Evolutionary conservation across 2,329 filamentous ascomycete species (phyloP).

Genomic region (Nakataea oryzae): DNA sequence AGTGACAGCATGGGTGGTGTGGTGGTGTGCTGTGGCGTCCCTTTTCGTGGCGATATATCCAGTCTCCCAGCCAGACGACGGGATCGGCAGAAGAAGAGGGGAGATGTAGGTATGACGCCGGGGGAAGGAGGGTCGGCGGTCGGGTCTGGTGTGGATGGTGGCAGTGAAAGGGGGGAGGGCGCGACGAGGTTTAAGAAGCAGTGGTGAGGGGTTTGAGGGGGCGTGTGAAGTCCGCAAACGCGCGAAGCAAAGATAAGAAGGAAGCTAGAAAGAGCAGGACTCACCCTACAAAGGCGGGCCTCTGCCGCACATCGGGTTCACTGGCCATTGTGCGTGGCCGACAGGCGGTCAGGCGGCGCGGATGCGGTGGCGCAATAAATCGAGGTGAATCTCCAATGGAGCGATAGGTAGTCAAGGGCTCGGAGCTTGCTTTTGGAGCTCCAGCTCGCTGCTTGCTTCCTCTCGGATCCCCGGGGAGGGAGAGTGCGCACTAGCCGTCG

Average conservation of each 20-base stretch:
- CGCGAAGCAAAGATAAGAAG: neutral
- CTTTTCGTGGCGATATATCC: neutral
- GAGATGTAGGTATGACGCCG: too few relatives aligned
- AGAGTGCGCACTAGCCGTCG: neutral
- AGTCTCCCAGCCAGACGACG: too few relatives aligned
- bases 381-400: neutral
- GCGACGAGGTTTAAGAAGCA: neutral
- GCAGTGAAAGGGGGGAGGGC: too few relatives aligned
- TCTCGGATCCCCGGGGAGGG: neutral
- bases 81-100: too few relatives aligned
- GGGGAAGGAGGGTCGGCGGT: too few relatives aligned
- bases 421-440: too few relatives aligned
- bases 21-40: conserved; percentile 25
- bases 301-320: neutral
- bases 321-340: neutral
- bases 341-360: too few relatives aligned
- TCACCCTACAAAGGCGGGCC: conserved; percentile 1
- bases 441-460: too few relatives aligned
- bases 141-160: too few relatives aligned
- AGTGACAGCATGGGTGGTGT: conserved; percentile 43
- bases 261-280: neutral
- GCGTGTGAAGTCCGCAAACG: neutral
- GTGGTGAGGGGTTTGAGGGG: neutral
- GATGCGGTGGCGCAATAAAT: neutral
- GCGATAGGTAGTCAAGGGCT: neutral